These are phyloP conservation scores for Lentinula sp. DNA, from an alignment of 768 basidiomycete genomes.

Conservation along the genomic window DNA sequence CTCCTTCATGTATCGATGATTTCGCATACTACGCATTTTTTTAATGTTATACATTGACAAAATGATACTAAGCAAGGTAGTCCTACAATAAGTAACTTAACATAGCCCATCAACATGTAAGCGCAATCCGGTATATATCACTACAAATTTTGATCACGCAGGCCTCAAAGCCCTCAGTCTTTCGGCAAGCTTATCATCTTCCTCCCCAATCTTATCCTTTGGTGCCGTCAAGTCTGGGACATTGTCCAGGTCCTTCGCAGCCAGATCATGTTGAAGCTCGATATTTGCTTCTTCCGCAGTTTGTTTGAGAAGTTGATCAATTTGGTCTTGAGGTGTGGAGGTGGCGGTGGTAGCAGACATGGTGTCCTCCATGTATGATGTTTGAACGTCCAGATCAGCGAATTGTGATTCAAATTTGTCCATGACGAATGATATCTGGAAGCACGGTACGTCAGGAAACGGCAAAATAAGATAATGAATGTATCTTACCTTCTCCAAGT, in stretches of 20 bases:
- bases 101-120: no score
- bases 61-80: not conserved
- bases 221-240: conserved; percentile 48
- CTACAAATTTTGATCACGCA: conserved; percentile 37
- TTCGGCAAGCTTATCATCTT: conserved; percentile 79
- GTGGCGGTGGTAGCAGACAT: conserved; percentile 92
- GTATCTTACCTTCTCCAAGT: conserved; percentile 80
- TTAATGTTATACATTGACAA: conserved; percentile 3
- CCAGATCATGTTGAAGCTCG: conserved; percentile 88
- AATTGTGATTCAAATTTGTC: conserved; percentile 98
- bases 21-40: not conserved
- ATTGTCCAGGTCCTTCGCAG: conserved; percentile 50
- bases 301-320: conserved; percentile 86
- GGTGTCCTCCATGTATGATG: conserved; percentile 95
- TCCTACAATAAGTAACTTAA: not conserved
- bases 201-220: conserved; percentile 58
- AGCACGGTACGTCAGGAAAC: not conserved
- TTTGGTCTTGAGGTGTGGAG: conserved; percentile 94
- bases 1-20: conserved; percentile 2
- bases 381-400: conserved; percentile 95
- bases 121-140: not conserved
- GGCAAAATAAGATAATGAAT: not conserved
- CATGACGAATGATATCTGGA: conserved; percentile 95
- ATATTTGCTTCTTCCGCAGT: conserved; percentile 97
- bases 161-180: conserved; percentile 85